Evolutionary conservation across 2,329 filamentous ascomycete species (phyloP).

Genomic region (Aspergillus ochraceoroseus): DNA sequence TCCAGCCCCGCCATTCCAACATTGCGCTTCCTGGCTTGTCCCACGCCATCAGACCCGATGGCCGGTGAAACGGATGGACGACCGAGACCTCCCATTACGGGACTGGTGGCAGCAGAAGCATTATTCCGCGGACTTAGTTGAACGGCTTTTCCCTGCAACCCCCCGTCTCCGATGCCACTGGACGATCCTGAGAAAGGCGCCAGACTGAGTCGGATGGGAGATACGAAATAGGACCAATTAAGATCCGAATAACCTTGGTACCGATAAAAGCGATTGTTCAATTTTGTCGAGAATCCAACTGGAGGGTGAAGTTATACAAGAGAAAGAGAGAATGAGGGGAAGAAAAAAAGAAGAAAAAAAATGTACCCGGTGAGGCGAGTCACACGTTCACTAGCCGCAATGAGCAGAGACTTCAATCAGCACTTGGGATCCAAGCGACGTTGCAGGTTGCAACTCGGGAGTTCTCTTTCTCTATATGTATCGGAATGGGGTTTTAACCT

Average conservation of each 20-base stretch:
- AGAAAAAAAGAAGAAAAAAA: no score
- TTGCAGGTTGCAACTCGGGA: no score
- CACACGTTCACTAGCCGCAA: no score
- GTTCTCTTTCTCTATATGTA: no score
- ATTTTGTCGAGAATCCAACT: not conserved
- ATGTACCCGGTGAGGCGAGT: no score
- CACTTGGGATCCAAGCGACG: no score
- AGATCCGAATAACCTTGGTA: conserved; percentile 7
- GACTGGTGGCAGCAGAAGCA: conserved; percentile 35
- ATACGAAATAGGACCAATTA: conserved; percentile 12
- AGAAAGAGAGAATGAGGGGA: no score
- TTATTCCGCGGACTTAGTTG: conserved; percentile 30
- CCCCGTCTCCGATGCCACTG: conserved; percentile 36
- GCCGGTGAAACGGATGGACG: conserved; percentile 29
- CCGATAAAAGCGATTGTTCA: conserved; percentile 6
- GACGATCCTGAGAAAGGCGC: conserved; percentile 32
- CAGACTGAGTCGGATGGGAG: conserved; percentile 33
- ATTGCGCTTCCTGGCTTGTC: conserved; percentile 42
- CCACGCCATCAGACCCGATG: conserved; percentile 27
- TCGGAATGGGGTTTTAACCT: no score
- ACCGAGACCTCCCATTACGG: conserved; percentile 36
- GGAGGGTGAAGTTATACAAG: no score
- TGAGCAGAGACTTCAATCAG: no score
- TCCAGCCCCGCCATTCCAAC: conserved; percentile 43
- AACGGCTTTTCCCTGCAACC: conserved; percentile 26